A percentile compares a stretch with the other conserved stretches of the same genome.
phyloP scores from a whole-genome alignment of 1,284 basidiomycete species.

The Thelephora terrestris region DNA sequence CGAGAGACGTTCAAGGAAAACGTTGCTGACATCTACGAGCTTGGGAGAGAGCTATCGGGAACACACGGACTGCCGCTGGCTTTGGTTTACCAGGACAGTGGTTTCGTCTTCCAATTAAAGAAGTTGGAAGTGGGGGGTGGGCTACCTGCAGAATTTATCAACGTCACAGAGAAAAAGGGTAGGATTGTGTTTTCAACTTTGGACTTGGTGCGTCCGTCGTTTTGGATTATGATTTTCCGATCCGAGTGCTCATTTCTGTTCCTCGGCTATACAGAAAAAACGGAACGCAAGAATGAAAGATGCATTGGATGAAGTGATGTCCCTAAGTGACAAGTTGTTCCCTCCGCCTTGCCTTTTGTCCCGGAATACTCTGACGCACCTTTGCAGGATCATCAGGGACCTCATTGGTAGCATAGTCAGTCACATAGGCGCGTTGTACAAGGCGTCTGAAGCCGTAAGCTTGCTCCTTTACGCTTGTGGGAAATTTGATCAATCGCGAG shows the following conservation, averaged over 20 bases:
- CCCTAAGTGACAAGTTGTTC: conserved; percentile 65
- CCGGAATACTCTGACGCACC: neutral
- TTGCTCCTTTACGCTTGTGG: neutral
- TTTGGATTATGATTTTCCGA: neutral
- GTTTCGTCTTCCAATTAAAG: conserved; percentile 63
- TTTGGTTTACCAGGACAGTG: conserved; percentile 59
- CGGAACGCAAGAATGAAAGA: conserved; percentile 79
- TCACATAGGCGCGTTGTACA: conserved; percentile 70
- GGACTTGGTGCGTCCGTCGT: conserved; percentile 50
- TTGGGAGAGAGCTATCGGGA: conserved; percentile 49
- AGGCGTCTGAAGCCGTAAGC: conserved; percentile 76
- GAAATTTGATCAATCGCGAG: neutral
- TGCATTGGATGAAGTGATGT: conserved; percentile 71
- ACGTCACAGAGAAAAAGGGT: conserved; percentile 55
- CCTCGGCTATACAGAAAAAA: conserved; percentile 48
- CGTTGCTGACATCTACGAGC: conserved; percentile 69
- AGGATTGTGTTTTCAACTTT: conserved; percentile 70
- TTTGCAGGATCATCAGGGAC: conserved; percentile 59
- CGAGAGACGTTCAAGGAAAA: conserved; percentile 90
- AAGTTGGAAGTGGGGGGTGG: conserved; percentile 52
- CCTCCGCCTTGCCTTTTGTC: neutral
- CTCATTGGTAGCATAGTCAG: conserved; percentile 55
- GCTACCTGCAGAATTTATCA: conserved; percentile 61
- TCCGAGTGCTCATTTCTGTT: neutral
- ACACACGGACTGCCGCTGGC: conserved; percentile 53